A percentile compares a stretch with the other conserved stretches of the same genome.
These are phyloP conservation scores for Tylopilus sp. DNA, from an alignment of 768 basidiomycete genomes.

Conservation along the genomic window DNA sequence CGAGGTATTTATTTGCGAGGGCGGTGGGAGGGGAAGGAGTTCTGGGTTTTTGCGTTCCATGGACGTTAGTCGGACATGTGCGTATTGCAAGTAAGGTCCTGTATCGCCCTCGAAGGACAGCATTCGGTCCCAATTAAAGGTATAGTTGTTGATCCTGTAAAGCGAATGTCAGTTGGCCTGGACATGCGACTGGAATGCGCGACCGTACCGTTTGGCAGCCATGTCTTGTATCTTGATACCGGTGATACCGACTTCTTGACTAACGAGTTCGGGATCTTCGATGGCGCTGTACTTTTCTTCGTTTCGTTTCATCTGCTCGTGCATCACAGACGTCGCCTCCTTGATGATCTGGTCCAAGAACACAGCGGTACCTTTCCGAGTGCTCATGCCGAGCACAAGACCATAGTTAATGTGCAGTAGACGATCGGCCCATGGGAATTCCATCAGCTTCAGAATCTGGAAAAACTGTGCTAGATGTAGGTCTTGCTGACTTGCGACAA, in stretches of 20 bases:
- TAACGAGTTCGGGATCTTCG: conserved; percentile 79
- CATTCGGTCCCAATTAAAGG: conserved; percentile 93
- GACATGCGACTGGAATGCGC: background rate
- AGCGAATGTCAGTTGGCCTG: background rate
- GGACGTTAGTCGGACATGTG: conserved; percentile 89
- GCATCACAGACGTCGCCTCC: conserved; percentile 88
- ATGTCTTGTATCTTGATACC: conserved; percentile 98
- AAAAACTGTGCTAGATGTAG: conserved; percentile 89
- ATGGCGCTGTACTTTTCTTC: conserved; percentile 88
- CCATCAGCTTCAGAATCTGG: conserved; percentile 89
- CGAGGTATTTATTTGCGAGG: conserved; percentile 62
- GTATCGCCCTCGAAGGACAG: conserved; percentile 95
- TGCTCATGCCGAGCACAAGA: conserved; percentile 93
- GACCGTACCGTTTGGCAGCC: conserved; percentile 79
- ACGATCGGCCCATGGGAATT: conserved; percentile 77
- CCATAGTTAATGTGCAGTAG: conserved; percentile 91
- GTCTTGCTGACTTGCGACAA: conserved; percentile 84
- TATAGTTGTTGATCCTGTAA: conserved; percentile 89
- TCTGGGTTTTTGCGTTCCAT: conserved; percentile 91
- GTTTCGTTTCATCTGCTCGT: conserved; percentile 94
- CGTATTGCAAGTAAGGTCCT: conserved; percentile 94
- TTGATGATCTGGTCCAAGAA: conserved; percentile 92
- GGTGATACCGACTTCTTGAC: conserved; percentile 85
- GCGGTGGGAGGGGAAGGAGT: conserved; percentile 70
- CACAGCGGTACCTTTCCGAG: conserved; percentile 88